Evolutionary conservation across 768 basidiomycete genomes (phyloP), one percentile per base, ranked within the genome.

Genomic region (Lactifluus piperatus): DNA sequence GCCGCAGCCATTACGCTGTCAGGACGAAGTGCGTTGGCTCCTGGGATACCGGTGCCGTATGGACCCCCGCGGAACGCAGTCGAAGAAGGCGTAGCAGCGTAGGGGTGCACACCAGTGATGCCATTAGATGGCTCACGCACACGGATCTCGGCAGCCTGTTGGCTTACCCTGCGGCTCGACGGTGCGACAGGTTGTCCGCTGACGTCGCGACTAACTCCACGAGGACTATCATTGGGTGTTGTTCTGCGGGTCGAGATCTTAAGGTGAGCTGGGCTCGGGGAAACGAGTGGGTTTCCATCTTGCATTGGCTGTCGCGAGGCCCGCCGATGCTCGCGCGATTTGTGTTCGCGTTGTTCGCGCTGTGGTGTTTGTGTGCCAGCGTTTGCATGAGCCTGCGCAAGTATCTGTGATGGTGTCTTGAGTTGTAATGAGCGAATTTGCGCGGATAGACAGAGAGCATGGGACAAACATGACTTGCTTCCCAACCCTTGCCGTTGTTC

Each of bases 401-500:
- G 74, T 46, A 74, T 68, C 48, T 74, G 74, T 43, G 74, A 76
- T 30, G 73, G 73, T 0, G 77, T 75, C 79, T 80, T 54, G 53
- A 65, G 48, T 49, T 14, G 44, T 30, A 14, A 39, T 56, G 41
- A 57, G 51, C 7, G n/a, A 46, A 36, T 13, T 43, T 52, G 22
- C 20, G 14, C 43, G 37, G n/a, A 22, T 58, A 26, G 18, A 54
- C 36, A 5, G 18, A 26, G 34, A 54, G 58, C 64, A 47, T 22
- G 51, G 51, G 32, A 80, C 88, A 65, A 71, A 93, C 93, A 68
- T 81, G 84, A 60, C 83, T 78, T 39, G 86, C 88, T 78, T 97
- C 93, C 94, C 94, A 97, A 44, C 94, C 95, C 73, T 94, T 94
- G 64, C 94, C 94, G 51, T 81, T 80, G 71, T 97, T 94, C 63